Conservation (phyloP, 805 yeast genomes). For the Pichia ethanolica region DNA sequence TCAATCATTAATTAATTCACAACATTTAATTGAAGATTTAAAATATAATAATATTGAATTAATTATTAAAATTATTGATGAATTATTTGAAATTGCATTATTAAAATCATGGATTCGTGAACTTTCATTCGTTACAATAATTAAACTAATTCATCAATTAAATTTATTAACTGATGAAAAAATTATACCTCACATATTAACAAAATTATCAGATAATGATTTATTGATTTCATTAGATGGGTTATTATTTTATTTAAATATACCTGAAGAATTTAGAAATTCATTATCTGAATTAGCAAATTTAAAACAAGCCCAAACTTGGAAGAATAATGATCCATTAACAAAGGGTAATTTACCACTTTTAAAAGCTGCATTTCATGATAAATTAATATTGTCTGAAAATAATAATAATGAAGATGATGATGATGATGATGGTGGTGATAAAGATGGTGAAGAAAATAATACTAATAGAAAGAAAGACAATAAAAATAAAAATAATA, state of each 20-base stretch:
- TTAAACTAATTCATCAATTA: constrained; percentile 37
- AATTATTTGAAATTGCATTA: constrained; percentile 49
- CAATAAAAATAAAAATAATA: not conserved
- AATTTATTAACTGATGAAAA: constrained; percentile 13
- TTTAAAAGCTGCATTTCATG: constrained; percentile 58
- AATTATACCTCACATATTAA: constrained; percentile 25
- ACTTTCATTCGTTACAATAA: constrained; percentile 65
- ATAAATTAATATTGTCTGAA: constrained; percentile 36
- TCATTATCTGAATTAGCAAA: constrained; percentile 14
- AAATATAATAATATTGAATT: constrained; percentile 11
- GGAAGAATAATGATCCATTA: constrained; percentile 74
- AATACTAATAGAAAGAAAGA: not conserved
- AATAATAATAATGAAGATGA: constrained; percentile 28
- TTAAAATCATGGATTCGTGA: constrained; percentile 83
- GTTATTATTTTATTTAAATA: constrained; percentile 56
- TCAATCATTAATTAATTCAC: constrained; percentile 61
- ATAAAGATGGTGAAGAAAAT: constrained; percentile 23
- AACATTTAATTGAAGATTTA: constrained; percentile 25
- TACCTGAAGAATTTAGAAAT: constrained; percentile 30
- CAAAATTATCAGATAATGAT: constrained; percentile 41
- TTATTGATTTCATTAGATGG: constrained; percentile 73
- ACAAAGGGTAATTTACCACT: constrained; percentile 56
- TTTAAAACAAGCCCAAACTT: constrained; percentile 26
- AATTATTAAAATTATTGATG: constrained; percentile 34
- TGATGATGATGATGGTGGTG: constrained; percentile 27